These are phyloP conservation scores for Phlegmacium glaucopus DNA, from an alignment of 768 basidiomycete genomes.

Conservation along the genomic window DNA sequence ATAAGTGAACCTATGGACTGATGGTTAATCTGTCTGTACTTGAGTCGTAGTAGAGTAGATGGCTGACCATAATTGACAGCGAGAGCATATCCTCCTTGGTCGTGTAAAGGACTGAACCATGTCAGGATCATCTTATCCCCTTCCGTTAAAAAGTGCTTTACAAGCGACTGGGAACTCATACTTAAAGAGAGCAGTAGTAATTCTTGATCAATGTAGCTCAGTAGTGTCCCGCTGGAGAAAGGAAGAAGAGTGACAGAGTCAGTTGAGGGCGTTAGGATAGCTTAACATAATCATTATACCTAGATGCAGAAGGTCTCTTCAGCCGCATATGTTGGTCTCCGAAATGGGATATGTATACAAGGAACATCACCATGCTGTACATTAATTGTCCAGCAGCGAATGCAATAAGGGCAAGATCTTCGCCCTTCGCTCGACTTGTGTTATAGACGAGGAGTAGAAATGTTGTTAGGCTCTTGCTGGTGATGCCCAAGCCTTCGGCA, in stretches of 20 bases:
- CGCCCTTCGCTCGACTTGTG: constrained; percentile 28
- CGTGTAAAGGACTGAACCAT: constrained; percentile 74
- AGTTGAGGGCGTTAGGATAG: neutral
- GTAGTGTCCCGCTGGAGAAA: neutral
- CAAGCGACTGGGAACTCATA: constrained; percentile 83
- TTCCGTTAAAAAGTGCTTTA: constrained; percentile 95
- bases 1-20: constrained; percentile 72
- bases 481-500: constrained; percentile 84
- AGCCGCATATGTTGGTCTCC: constrained; percentile 33
- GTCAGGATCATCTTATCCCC: constrained; percentile 91
- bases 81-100: constrained; percentile 94
- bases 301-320: constrained; percentile 13
- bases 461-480: constrained; percentile 67
- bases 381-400: constrained; percentile 85
- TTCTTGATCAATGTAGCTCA: constrained; percentile 13
- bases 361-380: constrained; percentile 61
- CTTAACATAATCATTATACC: constrained; percentile 1
- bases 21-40: neutral
- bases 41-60: neutral
- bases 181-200: constrained; percentile 62
- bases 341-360: constrained; percentile 49
- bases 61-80: constrained; percentile 90
- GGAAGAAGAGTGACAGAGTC: too few relatives aligned
- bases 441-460: constrained; percentile 62
- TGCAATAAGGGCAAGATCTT: constrained; percentile 60